Conservation (phyloP, 257 asterid genomes). For the Catharanthus roseus region DNA sequence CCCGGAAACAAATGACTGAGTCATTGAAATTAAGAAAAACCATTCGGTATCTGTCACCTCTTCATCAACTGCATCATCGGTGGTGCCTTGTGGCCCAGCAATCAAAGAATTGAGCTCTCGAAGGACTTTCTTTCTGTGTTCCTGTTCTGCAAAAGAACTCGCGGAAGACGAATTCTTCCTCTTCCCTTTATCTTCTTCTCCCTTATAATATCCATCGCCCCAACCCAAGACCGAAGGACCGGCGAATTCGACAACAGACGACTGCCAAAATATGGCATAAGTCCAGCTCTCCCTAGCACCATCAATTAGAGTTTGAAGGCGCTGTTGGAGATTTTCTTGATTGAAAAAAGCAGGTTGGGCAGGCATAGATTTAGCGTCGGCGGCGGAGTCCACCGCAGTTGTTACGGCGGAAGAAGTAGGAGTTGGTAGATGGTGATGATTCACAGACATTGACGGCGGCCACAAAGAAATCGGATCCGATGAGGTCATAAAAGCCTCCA, state of each 20-base stretch:
- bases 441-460: constrained; percentile 29
- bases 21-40: constrained; percentile 84
- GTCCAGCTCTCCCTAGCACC: constrained; percentile 79
- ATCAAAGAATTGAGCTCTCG: constrained; percentile 73
- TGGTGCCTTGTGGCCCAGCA: constrained; percentile 39
- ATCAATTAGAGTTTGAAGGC: constrained; percentile 62
- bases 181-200: constrained; percentile 52
- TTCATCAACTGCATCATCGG: constrained; percentile 58
- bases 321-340: constrained; percentile 74
- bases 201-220: constrained; percentile 88
- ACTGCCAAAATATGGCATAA: constrained; percentile 90
- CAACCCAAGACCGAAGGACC: constrained; percentile 46
- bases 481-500: constrained; percentile 51
- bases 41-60: constrained; percentile 90
- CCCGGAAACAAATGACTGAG: constrained; percentile 60
- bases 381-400: neutral
- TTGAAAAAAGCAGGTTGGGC: constrained; percentile 35
- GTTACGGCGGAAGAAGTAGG: constrained; percentile 7
- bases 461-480: constrained; percentile 56
- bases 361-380: neutral
- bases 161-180: constrained; percentile 36
- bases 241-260: constrained; percentile 40
- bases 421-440: neutral
- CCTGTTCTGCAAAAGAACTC: constrained; percentile 42
- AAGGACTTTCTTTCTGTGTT: constrained; percentile 62